Evolutionary conservation across 2,329 filamentous ascomycete genomes (phyloP), one percentile per base, ranked within the genome.

Genomic region (Biscogniauxia mediterranea): DNA sequence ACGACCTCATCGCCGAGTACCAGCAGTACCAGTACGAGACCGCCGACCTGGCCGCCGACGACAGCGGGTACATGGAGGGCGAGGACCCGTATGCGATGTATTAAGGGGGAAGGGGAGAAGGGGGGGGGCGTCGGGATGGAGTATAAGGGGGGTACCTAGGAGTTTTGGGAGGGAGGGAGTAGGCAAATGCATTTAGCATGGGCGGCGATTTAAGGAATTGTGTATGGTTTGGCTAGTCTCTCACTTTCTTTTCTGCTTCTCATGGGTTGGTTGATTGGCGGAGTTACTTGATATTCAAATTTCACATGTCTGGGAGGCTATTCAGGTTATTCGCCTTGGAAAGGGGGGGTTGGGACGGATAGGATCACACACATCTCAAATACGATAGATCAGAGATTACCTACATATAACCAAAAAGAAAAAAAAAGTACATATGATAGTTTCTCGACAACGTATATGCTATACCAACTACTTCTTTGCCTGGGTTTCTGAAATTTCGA

Each of bases 1-100:
- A 99, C 86, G 95, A 99, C 81, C 85, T 99, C 77, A 94, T 99
- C 75, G 96, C 93, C 65, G 95, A 99, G 82, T 99, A 99, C 86
- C 95, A 98, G 88, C 95, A 99, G 83, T 99, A 99, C 89, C 95
- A 99, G 88, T 95, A 99, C 81, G 95, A 95, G 78, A 91, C 97
- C 81, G 96, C 95, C 65, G 95, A 99, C 82, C 94, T 92, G 73
- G 94, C 98, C 83, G 93, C 97, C 83, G 92, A 96, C 78, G 93
- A 96, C 78, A 90, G 90, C 74, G 92, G 95, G 85, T 93, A 97
- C 81, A 85, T 83, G 68, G 87, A 88, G 71, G 73, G 86, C 66
- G 89, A 92, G 81, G 89, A 91, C 13, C 38, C 17, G 15, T 15
- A 46, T 46, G 13, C 17, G 38, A n/a, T 46, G 13, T 46, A 46